Percentiles rank a stretch among this genome's conserved stretches.
phyloP scores from a whole-genome alignment of 768 basidiomycete genomes.

The Serendipita vermifera region DNA sequence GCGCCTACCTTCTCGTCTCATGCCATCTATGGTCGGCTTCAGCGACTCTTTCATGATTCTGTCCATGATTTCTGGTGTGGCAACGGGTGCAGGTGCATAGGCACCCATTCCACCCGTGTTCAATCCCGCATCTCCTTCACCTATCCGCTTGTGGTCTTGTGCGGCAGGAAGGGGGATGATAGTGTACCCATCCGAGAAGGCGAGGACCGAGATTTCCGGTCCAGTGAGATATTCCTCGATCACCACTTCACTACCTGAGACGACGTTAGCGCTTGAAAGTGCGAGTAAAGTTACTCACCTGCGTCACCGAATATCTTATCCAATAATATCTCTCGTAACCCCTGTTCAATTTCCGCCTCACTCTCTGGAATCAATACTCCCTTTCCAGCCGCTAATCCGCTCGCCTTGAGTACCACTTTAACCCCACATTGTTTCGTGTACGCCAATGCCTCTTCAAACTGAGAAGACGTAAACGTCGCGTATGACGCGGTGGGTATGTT shows the following conservation, averaged over 20 bases:
- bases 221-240: constrained; percentile 84
- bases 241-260: constrained; percentile 70
- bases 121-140: constrained; percentile 82
- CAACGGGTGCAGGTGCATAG: constrained; percentile 87
- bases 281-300: constrained; percentile 35
- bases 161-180: constrained; percentile 79
- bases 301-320: constrained; percentile 71
- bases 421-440: constrained; percentile 68
- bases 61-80: constrained; percentile 64
- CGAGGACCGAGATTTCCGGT: constrained; percentile 88
- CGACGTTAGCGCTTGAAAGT: not conserved
- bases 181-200: constrained; percentile 94
- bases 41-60: constrained; percentile 60
- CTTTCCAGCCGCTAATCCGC: constrained; percentile 88
- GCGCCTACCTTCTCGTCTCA: constrained; percentile 78
- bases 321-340: constrained; percentile 75
- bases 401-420: constrained; percentile 83
- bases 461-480: constrained; percentile 57
- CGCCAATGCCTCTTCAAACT: constrained; percentile 56
- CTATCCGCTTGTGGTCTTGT: constrained; percentile 96
- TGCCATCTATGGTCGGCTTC: constrained; percentile 89
- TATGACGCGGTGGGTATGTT: constrained; percentile 83
- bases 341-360: constrained; percentile 63
- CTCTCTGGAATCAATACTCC: constrained; percentile 86
- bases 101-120: constrained; percentile 99